Evolutionary conservation across 306 rosid genomes (phyloP).

Genomic region (Mimosa pudica): DNA sequence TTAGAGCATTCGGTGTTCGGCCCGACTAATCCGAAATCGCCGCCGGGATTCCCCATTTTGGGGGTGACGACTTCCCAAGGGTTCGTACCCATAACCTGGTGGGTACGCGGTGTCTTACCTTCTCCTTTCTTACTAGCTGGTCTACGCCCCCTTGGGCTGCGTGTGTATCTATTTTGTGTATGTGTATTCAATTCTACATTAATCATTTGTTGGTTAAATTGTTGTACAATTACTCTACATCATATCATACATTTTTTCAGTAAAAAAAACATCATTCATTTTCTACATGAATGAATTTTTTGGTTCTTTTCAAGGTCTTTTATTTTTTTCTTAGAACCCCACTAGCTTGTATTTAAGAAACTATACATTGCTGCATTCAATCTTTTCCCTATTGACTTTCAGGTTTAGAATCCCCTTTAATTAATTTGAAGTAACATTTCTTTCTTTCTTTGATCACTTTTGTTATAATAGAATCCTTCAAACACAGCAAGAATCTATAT

Average conservation of each 20-base stretch:
- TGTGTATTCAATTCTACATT: neutral
- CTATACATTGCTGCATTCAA: constrained; percentile 31
- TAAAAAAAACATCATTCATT: neutral
- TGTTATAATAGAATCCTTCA: neutral
- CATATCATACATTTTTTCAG: too few species aligned
- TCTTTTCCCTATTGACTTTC: neutral
- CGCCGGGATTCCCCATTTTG: too few species aligned
- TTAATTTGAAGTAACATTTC: neutral
- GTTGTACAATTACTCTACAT: neutral
- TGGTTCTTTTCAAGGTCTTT: constrained; percentile 8
- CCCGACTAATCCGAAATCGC: too few species aligned
- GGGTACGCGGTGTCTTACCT: too few species aligned
- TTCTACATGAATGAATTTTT: constrained; percentile 1
- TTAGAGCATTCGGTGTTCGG: too few species aligned
- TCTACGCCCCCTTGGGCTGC: too few species aligned
- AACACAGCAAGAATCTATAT: neutral
- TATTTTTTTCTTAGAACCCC: constrained; percentile 8
- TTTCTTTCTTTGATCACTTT: neutral
- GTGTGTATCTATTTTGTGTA: too few species aligned
- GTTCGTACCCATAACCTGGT: too few species aligned
- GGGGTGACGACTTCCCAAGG: too few species aligned
- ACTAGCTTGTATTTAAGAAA: constrained; percentile 18
- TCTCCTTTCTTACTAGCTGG: too few species aligned
- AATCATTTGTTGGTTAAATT: neutral
- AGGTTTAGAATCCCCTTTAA: neutral